Base-by-base conservation (phyloP, 1,139 yeast genomes). In the Yamadazyma atlantica region DNA sequence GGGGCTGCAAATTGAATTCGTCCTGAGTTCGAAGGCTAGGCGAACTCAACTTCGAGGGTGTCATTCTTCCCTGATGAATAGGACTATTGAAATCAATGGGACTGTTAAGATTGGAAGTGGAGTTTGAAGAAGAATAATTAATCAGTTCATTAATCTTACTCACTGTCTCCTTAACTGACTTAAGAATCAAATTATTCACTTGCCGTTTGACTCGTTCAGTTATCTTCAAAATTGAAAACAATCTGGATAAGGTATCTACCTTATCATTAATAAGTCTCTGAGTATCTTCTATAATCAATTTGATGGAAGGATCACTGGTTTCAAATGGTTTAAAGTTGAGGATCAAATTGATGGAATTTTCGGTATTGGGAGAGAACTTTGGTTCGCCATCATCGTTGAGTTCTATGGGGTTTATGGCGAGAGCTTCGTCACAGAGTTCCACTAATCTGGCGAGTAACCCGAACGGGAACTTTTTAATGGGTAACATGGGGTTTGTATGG, bases 181-280 rank as follows among this genome's bases (percentile, higher is more conserved):
- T 63, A 28, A 86, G 63, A 2, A 90, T 95, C 53, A 82, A 67
- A 14, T 62, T 70, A 53, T 90, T 96, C 7, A 90, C 88, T 57
- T 92, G 97, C 33, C 74, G 76, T 44, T 88, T 85, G 33, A 92
- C 79, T 50, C 82, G 82, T 45, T 85, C 85, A n/a, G 87, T 80
- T 54, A 85, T 89, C 41, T 84, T 80, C 40, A 87, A 66, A 3
- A 90, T 78, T 42, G 92, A 85, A 19, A 87, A 84, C 46, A 87
- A 69, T 49, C 97, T 69, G 14, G 81, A 67, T n/a, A 89, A 73
- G 0, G 88, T 75, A 37, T 84, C 89, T 2, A 87, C 75, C 54
- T 92, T 90, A 21, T 77, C 80, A 37, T 69, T 68, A 1, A 85
- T 81, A 25, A 85, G 57, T 1, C 53, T 56, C 44, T 78, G 77